phyloP scores from a whole-genome alignment of 1,284 basidiomycete genomes.

The Trichosporon ovoides region DNA sequence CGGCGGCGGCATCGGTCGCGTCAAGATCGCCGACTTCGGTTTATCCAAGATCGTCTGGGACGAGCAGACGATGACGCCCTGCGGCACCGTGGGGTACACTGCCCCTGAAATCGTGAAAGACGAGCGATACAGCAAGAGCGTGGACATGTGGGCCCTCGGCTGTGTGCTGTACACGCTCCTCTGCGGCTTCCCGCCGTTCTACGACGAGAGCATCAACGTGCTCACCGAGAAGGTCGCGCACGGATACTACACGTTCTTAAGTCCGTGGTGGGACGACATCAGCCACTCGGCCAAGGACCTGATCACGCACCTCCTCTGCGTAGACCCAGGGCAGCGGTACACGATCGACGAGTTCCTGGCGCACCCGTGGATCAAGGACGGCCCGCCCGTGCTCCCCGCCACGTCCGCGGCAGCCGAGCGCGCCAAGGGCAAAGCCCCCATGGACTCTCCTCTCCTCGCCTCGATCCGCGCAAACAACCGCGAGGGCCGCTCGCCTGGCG shows the following conservation, averaged over 20 bases:
- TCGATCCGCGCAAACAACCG: constrained; percentile 65
- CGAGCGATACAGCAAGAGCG: constrained; percentile 95
- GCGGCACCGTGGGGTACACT: constrained; percentile 98
- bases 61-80: constrained; percentile 98
- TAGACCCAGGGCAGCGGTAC: constrained; percentile 90
- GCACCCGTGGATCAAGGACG: constrained; percentile 74
- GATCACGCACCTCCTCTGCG: constrained; percentile 89
- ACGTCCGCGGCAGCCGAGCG: background rate
- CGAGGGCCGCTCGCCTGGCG: constrained; percentile 83
- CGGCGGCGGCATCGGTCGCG: constrained; percentile 92
- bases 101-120: constrained; percentile 99
- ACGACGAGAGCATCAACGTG: constrained; percentile 97
- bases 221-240: constrained; percentile 97
- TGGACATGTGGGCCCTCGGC: constrained; percentile 99
- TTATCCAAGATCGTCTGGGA: constrained; percentile 98
- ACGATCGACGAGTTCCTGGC: constrained; percentile 97
- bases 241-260: constrained; percentile 96
- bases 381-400: constrained; percentile 52
- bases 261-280: constrained; percentile 99
- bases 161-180: constrained; percentile 97
- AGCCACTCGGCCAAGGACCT: constrained; percentile 85
- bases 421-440: constrained; percentile 52
- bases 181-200: constrained; percentile 99
- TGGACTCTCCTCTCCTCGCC: constrained; percentile 87
- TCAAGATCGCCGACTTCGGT: constrained; percentile 99